phyloP scores from a whole-genome alignment of 768 basidiomycete genomes.

The Serendipita sp. region DNA sequence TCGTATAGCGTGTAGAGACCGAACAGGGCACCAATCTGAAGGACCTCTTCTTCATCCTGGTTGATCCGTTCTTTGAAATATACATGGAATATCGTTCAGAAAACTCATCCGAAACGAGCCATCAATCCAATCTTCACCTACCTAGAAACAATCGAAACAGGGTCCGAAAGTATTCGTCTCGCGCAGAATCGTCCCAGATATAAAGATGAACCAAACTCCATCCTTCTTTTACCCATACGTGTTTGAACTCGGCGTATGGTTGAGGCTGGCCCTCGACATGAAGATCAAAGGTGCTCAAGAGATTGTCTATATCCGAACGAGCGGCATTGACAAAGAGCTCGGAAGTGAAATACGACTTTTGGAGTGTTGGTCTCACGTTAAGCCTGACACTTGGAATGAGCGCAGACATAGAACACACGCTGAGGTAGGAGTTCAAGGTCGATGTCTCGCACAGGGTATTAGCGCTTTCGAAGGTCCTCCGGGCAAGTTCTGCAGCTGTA shows the following conservation, averaged over 20 bases:
- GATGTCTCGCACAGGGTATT: too few species aligned
- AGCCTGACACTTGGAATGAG: neutral
- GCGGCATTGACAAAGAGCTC: neutral
- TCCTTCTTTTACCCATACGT: neutral
- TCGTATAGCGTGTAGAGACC: neutral
- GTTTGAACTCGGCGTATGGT: neutral
- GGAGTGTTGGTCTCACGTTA: neutral
- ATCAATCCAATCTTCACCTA: neutral
- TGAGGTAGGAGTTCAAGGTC: too few species aligned
- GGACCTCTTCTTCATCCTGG: neutral
- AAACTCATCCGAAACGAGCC: too few species aligned
- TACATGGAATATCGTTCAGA: too few species aligned
- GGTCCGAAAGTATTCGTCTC: neutral
- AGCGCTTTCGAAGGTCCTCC: too few species aligned
- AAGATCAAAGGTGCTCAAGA: neutral
- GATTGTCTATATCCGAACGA: neutral
- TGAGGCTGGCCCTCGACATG: neutral
- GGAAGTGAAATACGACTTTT: neutral
- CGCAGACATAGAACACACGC: neutral
- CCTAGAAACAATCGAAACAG: neutral
- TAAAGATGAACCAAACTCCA: neutral
- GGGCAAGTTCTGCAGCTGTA: too few species aligned
- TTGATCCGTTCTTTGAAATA: neutral
- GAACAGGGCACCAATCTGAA: neutral
- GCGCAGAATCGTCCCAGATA: neutral